Percentiles rank a stretch among this genome's conserved stretches.
Evolutionary conservation across 305 asterid genomes (phyloP).

Genomic region (Fraxinus baroniana): DNA sequence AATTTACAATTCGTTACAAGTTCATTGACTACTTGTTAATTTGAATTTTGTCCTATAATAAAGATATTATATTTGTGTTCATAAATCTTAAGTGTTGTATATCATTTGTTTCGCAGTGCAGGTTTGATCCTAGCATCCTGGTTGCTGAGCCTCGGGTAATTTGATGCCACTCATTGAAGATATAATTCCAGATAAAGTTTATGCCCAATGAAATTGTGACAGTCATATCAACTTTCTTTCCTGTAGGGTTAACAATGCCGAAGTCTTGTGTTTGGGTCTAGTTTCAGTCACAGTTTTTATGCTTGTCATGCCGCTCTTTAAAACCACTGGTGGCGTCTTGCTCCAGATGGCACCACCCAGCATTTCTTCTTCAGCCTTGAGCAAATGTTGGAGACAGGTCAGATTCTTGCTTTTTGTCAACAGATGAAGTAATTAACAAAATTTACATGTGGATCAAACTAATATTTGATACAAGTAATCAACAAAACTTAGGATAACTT

Average conservation of each 20-base stretch:
- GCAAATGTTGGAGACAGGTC: conserved; percentile 96
- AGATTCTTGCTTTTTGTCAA: neutral
- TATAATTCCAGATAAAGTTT: neutral
- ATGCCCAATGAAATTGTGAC: neutral
- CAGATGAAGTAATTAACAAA: conserved; percentile 2
- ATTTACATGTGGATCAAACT: neutral
- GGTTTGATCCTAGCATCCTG: conserved; percentile 95
- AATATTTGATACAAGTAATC: neutral
- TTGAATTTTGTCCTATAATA: neutral
- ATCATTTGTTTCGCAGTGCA: conserved; percentile 63
- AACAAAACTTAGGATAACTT: neutral
- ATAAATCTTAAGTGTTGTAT: conserved; percentile 25
- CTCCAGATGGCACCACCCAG: conserved; percentile 87
- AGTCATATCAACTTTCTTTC: neutral
- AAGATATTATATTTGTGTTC: conserved; percentile 2
- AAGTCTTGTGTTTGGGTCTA: conserved; percentile 89
- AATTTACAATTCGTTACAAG: neutral
- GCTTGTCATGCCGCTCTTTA: conserved; percentile 92
- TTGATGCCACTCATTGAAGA: conserved; percentile 5
- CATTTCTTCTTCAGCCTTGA: conserved; percentile 77
- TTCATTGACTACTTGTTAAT: neutral
- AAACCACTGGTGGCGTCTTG: conserved; percentile 68
- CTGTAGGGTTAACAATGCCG: conserved; percentile 57
- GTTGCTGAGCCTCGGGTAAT: conserved; percentile 94
- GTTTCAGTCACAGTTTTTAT: conserved; percentile 84